Conservation (phyloP, 1,139 yeast genomes). For the Blastobotrys niveus region DNA sequence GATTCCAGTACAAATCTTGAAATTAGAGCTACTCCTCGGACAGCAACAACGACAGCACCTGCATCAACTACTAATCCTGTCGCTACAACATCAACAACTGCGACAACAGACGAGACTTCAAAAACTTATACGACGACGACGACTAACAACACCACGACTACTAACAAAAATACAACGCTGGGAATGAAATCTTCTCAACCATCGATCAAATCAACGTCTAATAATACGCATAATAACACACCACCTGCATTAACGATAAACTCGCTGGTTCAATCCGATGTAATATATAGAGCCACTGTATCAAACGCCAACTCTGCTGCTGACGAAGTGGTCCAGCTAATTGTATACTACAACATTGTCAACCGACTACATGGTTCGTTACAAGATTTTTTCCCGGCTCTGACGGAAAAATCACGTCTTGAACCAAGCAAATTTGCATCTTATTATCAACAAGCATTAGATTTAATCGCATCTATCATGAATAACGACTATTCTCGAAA, state of each 20-base stretch:
- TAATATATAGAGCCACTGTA: constrained; percentile 18
- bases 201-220: no score
- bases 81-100: background rate
- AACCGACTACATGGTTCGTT: constrained; percentile 25
- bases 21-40: constrained; percentile 3
- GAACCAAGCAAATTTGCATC: constrained; percentile 26
- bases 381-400: constrained; percentile 17
- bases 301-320: constrained; percentile 21
- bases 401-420: constrained; percentile 18
- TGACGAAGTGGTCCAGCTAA: constrained; percentile 21
- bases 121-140: constrained; percentile 2
- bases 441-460: constrained; percentile 26
- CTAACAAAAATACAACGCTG: constrained; percentile 6
- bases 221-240: background rate
- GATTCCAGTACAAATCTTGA: constrained; percentile 6
- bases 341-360: constrained; percentile 25
- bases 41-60: background rate
- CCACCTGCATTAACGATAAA: constrained; percentile 20
- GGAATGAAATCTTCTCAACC: background rate
- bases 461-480: constrained; percentile 24
- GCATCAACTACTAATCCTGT: background rate
- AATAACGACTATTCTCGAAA: constrained; percentile 20
- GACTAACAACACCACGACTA: constrained; percentile 5
- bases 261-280: constrained; percentile 22
- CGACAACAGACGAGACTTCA: constrained; percentile 1